A percentile compares a stretch with the other conserved stretches of the same genome.
Conservation (phyloP, 345 rosid genomes). For the Syzygium jambos region DNA sequence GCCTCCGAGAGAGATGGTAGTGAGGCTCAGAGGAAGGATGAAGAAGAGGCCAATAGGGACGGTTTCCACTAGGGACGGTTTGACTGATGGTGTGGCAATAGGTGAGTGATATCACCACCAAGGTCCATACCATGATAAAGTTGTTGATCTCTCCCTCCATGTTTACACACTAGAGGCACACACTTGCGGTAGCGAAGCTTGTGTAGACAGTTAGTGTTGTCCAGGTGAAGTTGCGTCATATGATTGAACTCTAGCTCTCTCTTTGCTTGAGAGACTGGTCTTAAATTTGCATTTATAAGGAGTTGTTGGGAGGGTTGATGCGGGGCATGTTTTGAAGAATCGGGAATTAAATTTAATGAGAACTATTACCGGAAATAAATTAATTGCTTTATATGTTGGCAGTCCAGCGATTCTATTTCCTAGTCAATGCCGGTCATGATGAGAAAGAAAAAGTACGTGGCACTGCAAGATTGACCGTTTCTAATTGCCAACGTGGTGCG, state of each 20-base stretch:
- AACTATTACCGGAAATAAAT: neutral
- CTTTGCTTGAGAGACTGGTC: neutral
- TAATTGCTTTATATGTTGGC: no score
- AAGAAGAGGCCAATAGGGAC: constrained; percentile 15
- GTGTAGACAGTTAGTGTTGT: neutral
- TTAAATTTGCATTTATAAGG: neutral
- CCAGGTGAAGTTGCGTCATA: neutral
- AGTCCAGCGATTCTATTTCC: no score
- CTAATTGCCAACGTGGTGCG: neutral
- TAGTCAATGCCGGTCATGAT: neutral
- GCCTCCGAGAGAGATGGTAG: constrained; percentile 8
- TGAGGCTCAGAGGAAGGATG: constrained; percentile 13
- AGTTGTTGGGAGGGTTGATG: neutral
- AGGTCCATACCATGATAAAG: constrained; percentile 13
- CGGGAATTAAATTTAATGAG: neutral
- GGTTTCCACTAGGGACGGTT: neutral
- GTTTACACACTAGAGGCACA: neutral
- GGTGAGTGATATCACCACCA: neutral
- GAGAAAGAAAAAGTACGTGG: neutral
- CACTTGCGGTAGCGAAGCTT: neutral
- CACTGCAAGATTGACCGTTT: neutral
- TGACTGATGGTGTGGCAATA: constrained; percentile 11
- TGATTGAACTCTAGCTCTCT: neutral
- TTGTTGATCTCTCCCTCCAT: constrained; percentile 3
- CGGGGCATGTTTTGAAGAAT: neutral